Conservation (phyloP, 768 basidiomycete genomes). For the Podaxis sp. region DNA sequence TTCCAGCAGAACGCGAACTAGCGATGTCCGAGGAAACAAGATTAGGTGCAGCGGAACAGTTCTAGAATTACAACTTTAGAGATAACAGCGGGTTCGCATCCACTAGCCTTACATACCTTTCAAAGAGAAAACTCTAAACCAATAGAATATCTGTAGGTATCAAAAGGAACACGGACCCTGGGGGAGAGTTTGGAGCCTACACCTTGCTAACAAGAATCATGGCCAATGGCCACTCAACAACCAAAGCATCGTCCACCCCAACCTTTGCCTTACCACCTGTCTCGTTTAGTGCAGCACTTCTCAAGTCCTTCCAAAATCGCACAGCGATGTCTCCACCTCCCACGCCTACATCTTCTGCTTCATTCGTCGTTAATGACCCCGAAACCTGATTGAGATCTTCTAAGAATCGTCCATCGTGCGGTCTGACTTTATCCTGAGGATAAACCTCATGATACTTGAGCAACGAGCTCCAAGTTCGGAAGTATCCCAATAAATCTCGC, state of each 20-base stretch:
- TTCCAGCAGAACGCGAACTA: not conserved
- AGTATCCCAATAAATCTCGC: conserved; percentile 65
- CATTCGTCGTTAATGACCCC: no score
- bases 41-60: not conserved
- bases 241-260: conserved; percentile 38
- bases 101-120: not conserved
- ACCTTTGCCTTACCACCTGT: conserved; percentile 26
- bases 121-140: not conserved
- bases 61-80: not conserved
- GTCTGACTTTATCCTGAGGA: conserved; percentile 50
- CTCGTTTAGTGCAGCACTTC: conserved; percentile 32
- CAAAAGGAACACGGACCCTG: not conserved
- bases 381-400: conserved; percentile 22
- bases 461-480: conserved; percentile 70
- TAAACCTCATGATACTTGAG: conserved; percentile 64
- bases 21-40: not conserved
- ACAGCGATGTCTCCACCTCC: conserved; percentile 63
- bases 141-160: not conserved
- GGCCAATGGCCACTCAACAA: conserved; percentile 53
- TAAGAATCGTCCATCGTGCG: conserved; percentile 35
- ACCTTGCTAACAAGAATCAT: conserved; percentile 36
- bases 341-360: conserved; percentile 23
- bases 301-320: conserved; percentile 59
- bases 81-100: not conserved
- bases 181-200: conserved; percentile 7